Evolutionary conservation across 164 flowering plant genomes (phyloP), one percentile per base, ranked within the genome.

Genomic region (Stephania japonica): DNA sequence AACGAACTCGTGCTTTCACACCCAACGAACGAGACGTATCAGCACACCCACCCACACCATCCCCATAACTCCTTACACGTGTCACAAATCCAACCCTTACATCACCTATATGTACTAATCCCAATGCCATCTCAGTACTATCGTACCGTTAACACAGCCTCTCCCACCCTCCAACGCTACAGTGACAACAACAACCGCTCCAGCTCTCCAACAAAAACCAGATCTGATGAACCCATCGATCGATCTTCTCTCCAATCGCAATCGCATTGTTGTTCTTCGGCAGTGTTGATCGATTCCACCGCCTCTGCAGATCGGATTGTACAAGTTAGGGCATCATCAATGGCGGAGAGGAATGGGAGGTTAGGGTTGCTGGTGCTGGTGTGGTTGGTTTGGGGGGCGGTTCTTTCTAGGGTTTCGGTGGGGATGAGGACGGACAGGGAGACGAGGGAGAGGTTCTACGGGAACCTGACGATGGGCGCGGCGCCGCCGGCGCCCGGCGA

Each of bases 371-470:
- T 83, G 65, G 42, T 1, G 18, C 78, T 78, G 25, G 16, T 79
- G 49, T 1, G 78, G 24, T 62, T 77, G 70, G 26, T 68, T 18
- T 75, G 42, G 53, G 25, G 44, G 53, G 25, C 68, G n/a, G n/a
- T n/a, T n/a, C n/a, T n/a, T n/a, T n/a, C n/a, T n/a, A 56, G 71
- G 72, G 65, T 63, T 0, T 67, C 79, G 18, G 69, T 64, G 26
- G 64, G 81, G 11, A 87, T 83, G 62, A 86, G 94, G 85, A 83
- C 91, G n/a, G 96, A 92, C 44, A 77, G 90, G 75, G 97, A 95
- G 38, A 86, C 77, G 41, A 77, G 98, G 43, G 88, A 85, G 71
- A 86, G 92, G 82, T 95, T 95, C 78, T 95, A 92, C 75, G 99
- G 99, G 0, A 86, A 84, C 73, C 64, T 88, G 24, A 44, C 84